Evolutionary conservation across 352 stramenopile genomes (phyloP).

Genomic region (Phytopythium sindhum): DNA sequence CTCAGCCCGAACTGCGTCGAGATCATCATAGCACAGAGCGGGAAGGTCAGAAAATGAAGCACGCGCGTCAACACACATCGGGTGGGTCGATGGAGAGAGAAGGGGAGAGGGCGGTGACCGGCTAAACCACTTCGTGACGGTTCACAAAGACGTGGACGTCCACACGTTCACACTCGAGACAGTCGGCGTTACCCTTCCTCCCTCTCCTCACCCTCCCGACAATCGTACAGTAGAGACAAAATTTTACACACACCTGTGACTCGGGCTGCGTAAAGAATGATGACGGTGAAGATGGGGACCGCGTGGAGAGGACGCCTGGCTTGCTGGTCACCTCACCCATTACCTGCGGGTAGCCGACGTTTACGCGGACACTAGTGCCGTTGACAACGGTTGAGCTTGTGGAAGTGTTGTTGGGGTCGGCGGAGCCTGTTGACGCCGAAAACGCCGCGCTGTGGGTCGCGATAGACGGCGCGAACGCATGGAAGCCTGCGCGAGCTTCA

Average conservation of each 20-base stretch:
- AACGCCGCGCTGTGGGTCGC: slow-evolving; percentile 4
- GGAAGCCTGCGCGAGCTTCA: slow-evolving; percentile 13
- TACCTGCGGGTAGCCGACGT: not conserved
- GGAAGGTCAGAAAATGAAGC: slow-evolving; percentile 21
- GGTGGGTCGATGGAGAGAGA: not conserved
- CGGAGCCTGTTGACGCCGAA: not conserved
- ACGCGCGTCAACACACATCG: not conserved
- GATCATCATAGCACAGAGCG: slow-evolving; percentile 13
- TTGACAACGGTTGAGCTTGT: slow-evolving; percentile 2
- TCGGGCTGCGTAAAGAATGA: slow-evolving; percentile 40
- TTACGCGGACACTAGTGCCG: not conserved
- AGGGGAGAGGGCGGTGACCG: not conserved
- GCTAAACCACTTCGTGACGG: not conserved
- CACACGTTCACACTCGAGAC: slow-evolving; percentile 1
- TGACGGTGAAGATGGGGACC: slow-evolving; percentile 39
- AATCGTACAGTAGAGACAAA: not conserved
- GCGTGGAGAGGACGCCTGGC: slow-evolving; percentile 4
- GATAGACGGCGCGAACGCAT: slow-evolving; percentile 12
- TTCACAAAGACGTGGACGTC: slow-evolving; percentile 6
- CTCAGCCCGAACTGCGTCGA: slow-evolving; percentile 44
- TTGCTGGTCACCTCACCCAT: not conserved
- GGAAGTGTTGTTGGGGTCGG: not conserved
- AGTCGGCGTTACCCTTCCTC: not conserved
- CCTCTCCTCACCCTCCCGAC: not conserved
- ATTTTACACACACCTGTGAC: slow-evolving; percentile 1